Percentiles rank a stretch among this genome's conserved stretches.
Conservation (phyloP, 345 rosid species). For the Sisymbrium irio region DNA sequence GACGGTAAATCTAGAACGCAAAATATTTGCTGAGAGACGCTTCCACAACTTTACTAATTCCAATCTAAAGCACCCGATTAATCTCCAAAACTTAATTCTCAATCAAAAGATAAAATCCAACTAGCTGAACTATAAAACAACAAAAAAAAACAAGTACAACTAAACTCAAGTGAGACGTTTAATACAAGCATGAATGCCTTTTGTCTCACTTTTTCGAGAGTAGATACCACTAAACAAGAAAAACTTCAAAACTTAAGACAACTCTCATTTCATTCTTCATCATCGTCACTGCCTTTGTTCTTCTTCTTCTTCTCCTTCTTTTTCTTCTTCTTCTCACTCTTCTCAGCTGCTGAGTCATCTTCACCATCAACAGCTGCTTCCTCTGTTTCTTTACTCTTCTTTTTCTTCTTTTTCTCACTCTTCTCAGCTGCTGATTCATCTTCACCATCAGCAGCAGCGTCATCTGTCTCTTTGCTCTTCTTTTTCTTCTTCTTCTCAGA, state of each 20-base stretch:
- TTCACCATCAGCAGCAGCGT: conserved; percentile 37
- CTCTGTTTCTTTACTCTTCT: conserved; percentile 57
- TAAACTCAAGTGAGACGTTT: conserved; percentile 33
- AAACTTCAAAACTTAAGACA: conserved; percentile 9
- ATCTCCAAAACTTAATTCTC: no score
- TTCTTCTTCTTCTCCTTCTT: conserved; percentile 59
- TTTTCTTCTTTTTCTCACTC: conserved; percentile 72
- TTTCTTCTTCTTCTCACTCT: conserved; percentile 71
- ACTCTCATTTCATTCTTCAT: conserved; percentile 23
- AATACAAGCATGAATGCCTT: conserved; percentile 33
- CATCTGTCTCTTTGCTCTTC: conserved; percentile 58
- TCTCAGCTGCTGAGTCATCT: conserved; percentile 41
- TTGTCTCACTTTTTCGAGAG: conserved; percentile 33
- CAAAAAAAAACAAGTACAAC: no score
- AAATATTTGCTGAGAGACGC: no score
- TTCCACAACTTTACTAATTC: no score
- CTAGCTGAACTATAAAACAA: no score
- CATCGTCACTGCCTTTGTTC: conserved; percentile 35
- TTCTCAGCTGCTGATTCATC: conserved; percentile 42
- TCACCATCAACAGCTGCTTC: conserved; percentile 41
- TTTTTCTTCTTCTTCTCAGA: conserved; percentile 80
- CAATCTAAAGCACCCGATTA: no score
- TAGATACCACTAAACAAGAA: conserved; percentile 22
- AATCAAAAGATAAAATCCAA: no score
- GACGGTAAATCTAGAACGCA: no score